These are phyloP conservation scores for Alternaria dauci DNA, from an alignment of 2,329 filamentous ascomycete species.

Conservation along the genomic window DNA sequence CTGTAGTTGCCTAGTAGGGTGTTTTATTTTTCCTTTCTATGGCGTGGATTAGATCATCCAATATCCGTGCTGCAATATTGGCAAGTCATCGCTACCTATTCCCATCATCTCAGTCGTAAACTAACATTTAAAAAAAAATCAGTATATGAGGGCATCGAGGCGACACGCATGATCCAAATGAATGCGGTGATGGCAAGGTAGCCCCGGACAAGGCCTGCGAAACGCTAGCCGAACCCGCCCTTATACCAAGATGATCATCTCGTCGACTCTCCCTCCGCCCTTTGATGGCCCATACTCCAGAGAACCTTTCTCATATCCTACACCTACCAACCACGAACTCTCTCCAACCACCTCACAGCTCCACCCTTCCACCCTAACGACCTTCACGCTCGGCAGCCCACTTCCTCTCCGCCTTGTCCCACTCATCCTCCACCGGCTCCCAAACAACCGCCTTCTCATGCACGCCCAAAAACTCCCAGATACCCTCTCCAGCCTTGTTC, in stretches of 20 bases:
- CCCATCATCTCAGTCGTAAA: neutral
- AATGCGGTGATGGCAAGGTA: neutral
- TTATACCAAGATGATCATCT: neutral
- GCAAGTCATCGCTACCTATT: neutral
- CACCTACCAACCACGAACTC: neutral
- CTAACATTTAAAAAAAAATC: neutral
- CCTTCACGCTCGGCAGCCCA: conserved; percentile 32
- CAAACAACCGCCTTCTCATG: conserved; percentile 19
- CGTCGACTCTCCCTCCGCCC: neutral
- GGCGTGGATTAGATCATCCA: too few species aligned
- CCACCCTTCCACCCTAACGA: neutral
- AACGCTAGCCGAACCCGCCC: neutral
- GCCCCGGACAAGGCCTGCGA: neutral
- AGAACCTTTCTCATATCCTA: neutral
- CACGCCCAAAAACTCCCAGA: conserved; percentile 35
- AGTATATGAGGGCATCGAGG: neutral
- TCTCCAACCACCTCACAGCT: neutral
- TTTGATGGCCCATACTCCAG: neutral
- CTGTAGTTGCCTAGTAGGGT: too few species aligned
- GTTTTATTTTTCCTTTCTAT: too few species aligned
- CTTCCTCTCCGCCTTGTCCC: conserved; percentile 28
- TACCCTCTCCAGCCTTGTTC: neutral
- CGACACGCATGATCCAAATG: neutral
- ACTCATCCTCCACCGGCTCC: conserved; percentile 20
- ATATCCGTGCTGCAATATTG: neutral